Base-by-base conservation (phyloP, 441 rosid genomes). In the Croton setiger region DNA sequence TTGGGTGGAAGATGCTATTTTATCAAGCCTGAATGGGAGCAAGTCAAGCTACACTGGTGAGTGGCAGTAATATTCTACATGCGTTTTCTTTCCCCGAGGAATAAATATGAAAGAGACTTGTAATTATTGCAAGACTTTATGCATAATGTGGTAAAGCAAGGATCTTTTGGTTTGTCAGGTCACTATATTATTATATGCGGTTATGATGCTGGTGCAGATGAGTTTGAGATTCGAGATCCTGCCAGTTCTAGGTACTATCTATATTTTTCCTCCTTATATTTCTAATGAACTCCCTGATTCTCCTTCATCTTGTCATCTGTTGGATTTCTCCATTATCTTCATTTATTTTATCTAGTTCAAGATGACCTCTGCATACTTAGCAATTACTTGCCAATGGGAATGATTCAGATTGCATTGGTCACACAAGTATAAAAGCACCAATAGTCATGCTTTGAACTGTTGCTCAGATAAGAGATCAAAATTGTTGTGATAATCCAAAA, bases 161-260 rank as follows among this genome's bases (percentile, higher is more conserved):
- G 33, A 15, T 31, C 5, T 66, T 36, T 60, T 35, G 13, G 58
- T 64, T 35, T 56, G 61, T 69, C 66, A 91, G 98, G 97, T 77
- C 97, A 95, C 73, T 89, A 95, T 72, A 80, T 92, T 18, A 81
- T 95, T 77, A 88, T 90, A 75, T 92, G 97, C 66, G 96, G 98
- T 72, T 95, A 92, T 66, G 96, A 92, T 73, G 79, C 91, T 53
- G 73, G 55, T 43, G 75, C 77, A 10, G 93, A 92, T 76, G 98
- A 92, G 83, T 95, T 92, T 67, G 97, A 92, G 84, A 95, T 95
- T 70, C 89, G 96, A 81, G 97, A 95, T 81, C 99, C 99, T 67
- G 96, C 97, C 73, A 86, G 91, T 89, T 81, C 93, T 70, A 81
- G 89, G 99, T 92, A 86, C 71, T 35, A 51, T 67, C 54, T 47